Evolutionary conservation across 164 flowering plant species (phyloP), one percentile per base, ranked within the genome.

Genomic region (Houttuynia cordata): DNA sequence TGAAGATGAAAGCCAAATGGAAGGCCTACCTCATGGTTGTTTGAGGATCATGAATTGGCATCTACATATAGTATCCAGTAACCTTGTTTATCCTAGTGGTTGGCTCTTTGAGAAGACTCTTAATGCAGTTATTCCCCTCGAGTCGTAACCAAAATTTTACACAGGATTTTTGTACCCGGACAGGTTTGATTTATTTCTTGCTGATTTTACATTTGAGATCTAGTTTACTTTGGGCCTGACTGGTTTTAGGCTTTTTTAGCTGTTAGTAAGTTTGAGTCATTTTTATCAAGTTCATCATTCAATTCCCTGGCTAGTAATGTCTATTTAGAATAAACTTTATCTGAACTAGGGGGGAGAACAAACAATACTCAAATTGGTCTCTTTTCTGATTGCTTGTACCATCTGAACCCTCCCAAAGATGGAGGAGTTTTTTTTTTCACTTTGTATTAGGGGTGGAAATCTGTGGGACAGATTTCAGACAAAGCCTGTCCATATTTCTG

Each of bases 1-100:
- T 58, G 96, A 83, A 81, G 98, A 93, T 73, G 98, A 93, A 76
- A 79, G 79, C 64, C 90, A 83, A 73, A 93, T 93, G 96, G 97
- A 90, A 80, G 92, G 83, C 53, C 64, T 64, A 53, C 80, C 94
- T 20, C 45, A 58, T 63, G 79, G 81, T 51, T 91, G 97, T 75
- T 74, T 78, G 49, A 80, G 62, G 65, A 71, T 91, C 57, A 74
- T 88, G 87, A 86, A 79, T 63, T 94, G 99, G 99, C 96, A 91
- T 77, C 91, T 94, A 13, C 99, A 91, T 74, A 68, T 94, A 73
- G 96, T 81, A 67, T 77, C 80, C 62, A 72, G 21, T 19, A 57
- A 61, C 63, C 69, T 79, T 59, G 65, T 53, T 51, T 88, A 90
- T 80, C 99, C 99, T 9, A 71, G 54, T 59, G 90, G 91, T 18